Base-by-base conservation (phyloP, 1,284 basidiomycete species). In the Earliella scabrosa region DNA sequence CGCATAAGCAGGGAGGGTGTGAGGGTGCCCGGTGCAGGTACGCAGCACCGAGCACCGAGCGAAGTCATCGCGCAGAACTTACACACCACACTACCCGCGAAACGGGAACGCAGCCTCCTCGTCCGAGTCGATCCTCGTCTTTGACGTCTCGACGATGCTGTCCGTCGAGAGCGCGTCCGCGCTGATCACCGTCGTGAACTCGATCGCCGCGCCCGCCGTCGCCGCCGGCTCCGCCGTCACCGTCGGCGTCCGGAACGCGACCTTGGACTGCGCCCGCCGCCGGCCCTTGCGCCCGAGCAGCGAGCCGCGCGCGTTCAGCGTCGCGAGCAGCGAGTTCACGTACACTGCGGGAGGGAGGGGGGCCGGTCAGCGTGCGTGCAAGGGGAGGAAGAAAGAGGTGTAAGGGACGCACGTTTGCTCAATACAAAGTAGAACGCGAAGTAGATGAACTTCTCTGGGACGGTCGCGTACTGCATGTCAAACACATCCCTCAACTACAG, bases 341-440 rank as follows among this genome's bases (percentile, higher is more conserved):
- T 50, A 50, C 27, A 50, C 48, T 50, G 38, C 18, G 9, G 45
- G 32, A 47, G 18, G 18, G 21, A 36, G 34, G 16, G 18, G 4
- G 26, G 8, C 36, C 16, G 4, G 36, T 16, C 14, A 20, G 36
- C 16, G 31, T 7, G 31, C n/a, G 36, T 9, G 35, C 5, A 7
- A 21, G 38, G 20, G n/a, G 6, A 32, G 14, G 6, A 16, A 32
- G 47, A 18, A 8, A 16, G 21, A 2, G 35, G 14, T 11, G 8
- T 11, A 14, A 32, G 4, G 16, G 4, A 21, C 52, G 21, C 23
- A 59, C 57, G 21, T 34, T 59, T 59, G 52, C 57, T 59, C 21
- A 51, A 46, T 3, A 50, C 53, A 43, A 59, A 55, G 50, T 54
- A 59, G 45, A 55, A 59, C 11, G 52, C 52, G 18, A 51, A 51